Percentiles rank a stretch among this genome's conserved stretches.
phyloP scores from a whole-genome alignment of 176 grass and related monocot genomes.

The Ampelocalamus luodianensis region DNA sequence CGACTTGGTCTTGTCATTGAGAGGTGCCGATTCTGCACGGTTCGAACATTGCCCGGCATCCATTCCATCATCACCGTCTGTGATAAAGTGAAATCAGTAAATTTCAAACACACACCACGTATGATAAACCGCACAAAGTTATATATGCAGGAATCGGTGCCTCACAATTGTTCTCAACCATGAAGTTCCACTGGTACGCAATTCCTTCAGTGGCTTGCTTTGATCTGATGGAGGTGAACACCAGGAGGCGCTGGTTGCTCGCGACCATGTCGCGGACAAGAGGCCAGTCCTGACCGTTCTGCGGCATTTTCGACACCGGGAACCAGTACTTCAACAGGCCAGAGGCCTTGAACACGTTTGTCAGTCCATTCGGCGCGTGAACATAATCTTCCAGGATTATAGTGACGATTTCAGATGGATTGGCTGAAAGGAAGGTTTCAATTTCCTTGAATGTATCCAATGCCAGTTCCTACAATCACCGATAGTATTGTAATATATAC shows the following conservation, averaged over 20 bases:
- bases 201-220: conserved; percentile 90
- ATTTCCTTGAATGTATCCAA: conserved; percentile 90
- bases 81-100: neutral
- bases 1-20: conserved; percentile 64
- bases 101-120: neutral
- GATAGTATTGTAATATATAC: neutral
- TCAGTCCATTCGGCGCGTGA: conserved; percentile 70
- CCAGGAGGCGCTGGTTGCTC: conserved; percentile 68
- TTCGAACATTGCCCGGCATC: conserved; percentile 66
- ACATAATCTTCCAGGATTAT: conserved; percentile 95
- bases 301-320: conserved; percentile 86
- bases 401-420: conserved; percentile 89
- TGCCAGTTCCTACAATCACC: conserved; percentile 67
- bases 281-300: conserved; percentile 83
- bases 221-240: conserved; percentile 82
- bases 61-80: conserved; percentile 84
- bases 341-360: conserved; percentile 79
- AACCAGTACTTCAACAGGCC: conserved; percentile 88
- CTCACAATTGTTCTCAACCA: conserved; percentile 99
- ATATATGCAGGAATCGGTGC: neutral
- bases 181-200: conserved; percentile 97
- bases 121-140: neutral
- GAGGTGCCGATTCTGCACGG: conserved; percentile 62
- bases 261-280: conserved; percentile 81
- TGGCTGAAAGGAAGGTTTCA: conserved; percentile 72